Base-by-base conservation (phyloP, 2,329 filamentous ascomycete species). In the Diaporthe australafricana region DNA sequence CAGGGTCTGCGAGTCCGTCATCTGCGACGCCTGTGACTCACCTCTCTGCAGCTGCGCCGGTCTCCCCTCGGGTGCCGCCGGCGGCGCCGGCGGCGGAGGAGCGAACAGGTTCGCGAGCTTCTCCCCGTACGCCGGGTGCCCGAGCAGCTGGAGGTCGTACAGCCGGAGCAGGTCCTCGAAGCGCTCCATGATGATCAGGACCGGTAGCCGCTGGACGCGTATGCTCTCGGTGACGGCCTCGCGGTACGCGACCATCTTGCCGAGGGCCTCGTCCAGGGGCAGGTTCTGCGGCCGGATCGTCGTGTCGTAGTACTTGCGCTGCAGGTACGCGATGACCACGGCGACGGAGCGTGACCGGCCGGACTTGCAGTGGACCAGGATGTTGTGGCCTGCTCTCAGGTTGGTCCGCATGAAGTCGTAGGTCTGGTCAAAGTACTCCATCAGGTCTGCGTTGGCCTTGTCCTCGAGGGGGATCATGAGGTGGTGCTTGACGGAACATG, bases 281-380 rank as follows among this genome's bases (percentile, higher is more conserved):
- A 69, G 42, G 17, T 27, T 12, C n/a, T 60, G 67, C 17, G 67
- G 67, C 42, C 20, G 53, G 30, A 60, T 42, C 0, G 25, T 9
- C 5, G 30, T 32, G 4, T 69, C 67, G 30, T 69, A 69, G 55
- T 69, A 30, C 35, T 69, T 69, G 14, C 53, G 53, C 55, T 69
- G 67, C 32, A 69, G 53, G 45, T 69, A 69, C 30, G 67, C 67
- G 20, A 69, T 69, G 12, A 69, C 53, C 32, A 25, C 67, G 25
- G 67, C 67, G 17, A 69, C 67, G 9, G 67, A 69, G 22, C 67
- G 67, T 11, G 67, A 69, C 16, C 67, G 42, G 12, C 67, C 67
- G 1, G 67, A 69, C 32, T 69, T 69, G 67, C 67, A 69, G 30
- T 69, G 67, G 32, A 69, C 67, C 3, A 69, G 67, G 32, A 69